Evolutionary conservation across 345 rosid species (phyloP), one percentile per base, ranked within the genome.

Genomic region (Aquilaria malaccensis): DNA sequence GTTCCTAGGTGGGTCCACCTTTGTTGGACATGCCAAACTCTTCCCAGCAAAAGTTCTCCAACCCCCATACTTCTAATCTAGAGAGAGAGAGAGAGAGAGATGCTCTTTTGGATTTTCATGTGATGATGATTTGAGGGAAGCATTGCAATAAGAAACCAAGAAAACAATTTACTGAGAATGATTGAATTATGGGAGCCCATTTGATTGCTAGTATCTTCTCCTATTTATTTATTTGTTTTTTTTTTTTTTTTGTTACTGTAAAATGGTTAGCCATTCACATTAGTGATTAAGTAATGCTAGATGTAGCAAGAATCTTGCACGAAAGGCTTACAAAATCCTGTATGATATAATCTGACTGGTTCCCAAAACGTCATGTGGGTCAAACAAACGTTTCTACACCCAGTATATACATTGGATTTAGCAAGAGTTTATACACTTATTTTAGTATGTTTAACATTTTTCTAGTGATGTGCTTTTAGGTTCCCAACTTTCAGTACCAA

Each of bases 81-180:
- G 30, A 55, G 56, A 22, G 32, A 63, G 61, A 52, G 29, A 70
- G 15, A 41, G 14, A 33, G 54, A 46, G 33, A 32, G 56, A 48
- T 71, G 79, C 80, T 55, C 79, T 84, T 75, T 75, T 64, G 47
- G 77, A 64, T 64, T 41, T 54, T 68, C 76, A 46, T 62, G 76
- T 58, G 67, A 50, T 31, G 14, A 15, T 72, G 60, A 47, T 10
- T 22, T 22, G 22, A 22, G 22, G 22, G 43, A 37, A 37, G 43
- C 7, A 37, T 37, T 37, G 0, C 43, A 37, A 37, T 37, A 37
- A 37, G 7, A 37, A 37, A 37, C 1, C 43, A 37, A 37, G 43
- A 37, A 5, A 37, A 37, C 43, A 37, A 3, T 9, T 4, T 37
- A 37, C 7, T 37, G 3, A 37, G 4, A 22, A 37, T 77, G 50